Evolutionary conservation across 164 flowering plant species (phyloP), one percentile per base, ranked within the genome.

Genomic region (Cinnamomum micranthum): DNA sequence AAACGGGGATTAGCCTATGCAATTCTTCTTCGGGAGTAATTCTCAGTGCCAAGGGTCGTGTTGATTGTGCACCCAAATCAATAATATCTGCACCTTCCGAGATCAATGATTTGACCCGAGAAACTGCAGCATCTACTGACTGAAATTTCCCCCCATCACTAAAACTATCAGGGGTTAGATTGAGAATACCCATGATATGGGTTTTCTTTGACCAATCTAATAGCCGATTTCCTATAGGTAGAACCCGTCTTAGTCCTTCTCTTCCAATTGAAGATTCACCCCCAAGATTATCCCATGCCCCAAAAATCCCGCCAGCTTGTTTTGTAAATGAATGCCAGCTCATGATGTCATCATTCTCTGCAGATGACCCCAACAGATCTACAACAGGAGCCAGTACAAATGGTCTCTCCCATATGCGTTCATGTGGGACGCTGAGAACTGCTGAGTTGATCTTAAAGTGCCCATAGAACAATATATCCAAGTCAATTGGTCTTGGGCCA

Each of bases 401-500:
- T 19, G 98, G 94, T 75, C 98, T 88, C 80, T 96, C 98, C 91
- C 92, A 94, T 70, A 96, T 91, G 79, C 94, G 89, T 80, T 90
- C 95, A 74, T 94, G 99, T 68, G 99, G 99, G 64, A 96, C 82
- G 41, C 75, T 84, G 13, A 96, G 95, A 78, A 68, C 74, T 14
- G 90, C 97, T 28, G 98, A 94, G 20, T 71, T 72, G 50, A 96
- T 77, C 64, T 77, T 88, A 65, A 79, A 84, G 79, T 82, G 92
- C 28, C 97, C 99, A 81, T 92, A 94, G 72, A 96, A 93, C 81
- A 94, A 79, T 50, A 93, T 90, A 76, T 94, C 97, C 75, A 96
- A 81, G 84, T 96, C 99, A 72, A 96, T 89, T 51, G 94, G 98
- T 71, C 99, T 87, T 13, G 98, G 99, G 14, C 99, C 99, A 80